These are phyloP conservation scores for Alternaria hordeiaustralica DNA, from an alignment of 2,329 filamentous ascomycete genomes.

Conservation along the genomic window DNA sequence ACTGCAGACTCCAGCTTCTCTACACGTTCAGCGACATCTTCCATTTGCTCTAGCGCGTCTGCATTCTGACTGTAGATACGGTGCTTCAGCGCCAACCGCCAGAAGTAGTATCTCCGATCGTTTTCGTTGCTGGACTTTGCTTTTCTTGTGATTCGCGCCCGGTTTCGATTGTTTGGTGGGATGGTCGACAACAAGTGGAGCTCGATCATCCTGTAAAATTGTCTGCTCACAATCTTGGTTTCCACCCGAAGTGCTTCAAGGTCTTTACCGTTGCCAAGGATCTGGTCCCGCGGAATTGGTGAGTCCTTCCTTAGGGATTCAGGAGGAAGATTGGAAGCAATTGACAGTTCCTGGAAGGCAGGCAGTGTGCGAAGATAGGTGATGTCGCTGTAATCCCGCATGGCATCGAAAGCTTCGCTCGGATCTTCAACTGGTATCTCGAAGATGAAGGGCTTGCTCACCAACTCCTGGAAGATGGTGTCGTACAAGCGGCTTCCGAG, in stretches of 20 bases:
- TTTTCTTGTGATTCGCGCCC: conserved; percentile 52
- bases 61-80: conserved; percentile 77
- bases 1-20: conserved; percentile 76
- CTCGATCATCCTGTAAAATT: conserved; percentile 76
- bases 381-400: conserved; percentile 78
- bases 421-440: conserved; percentile 96
- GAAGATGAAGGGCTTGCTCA: conserved; percentile 70
- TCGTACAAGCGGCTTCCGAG: conserved; percentile 83
- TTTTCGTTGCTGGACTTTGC: conserved; percentile 61
- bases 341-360: conserved; percentile 62
- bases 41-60: conserved; percentile 71
- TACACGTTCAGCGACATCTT: conserved; percentile 69
- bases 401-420: conserved; percentile 81
- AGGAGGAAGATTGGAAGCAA: conserved; percentile 57
- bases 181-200: conserved; percentile 72
- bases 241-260: conserved; percentile 64
- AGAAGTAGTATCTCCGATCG: conserved; percentile 70
- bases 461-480: conserved; percentile 74
- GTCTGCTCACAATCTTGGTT: conserved; percentile 76
- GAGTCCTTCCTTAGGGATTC: conserved; percentile 61
- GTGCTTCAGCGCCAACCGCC: conserved; percentile 78
- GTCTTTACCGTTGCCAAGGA: conserved; percentile 63
- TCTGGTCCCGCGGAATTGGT: conserved; percentile 57
- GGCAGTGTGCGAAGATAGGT: conserved; percentile 65
- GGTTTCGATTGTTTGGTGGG: conserved; percentile 56